phyloP scores from a whole-genome alignment of 495 filamentous ascomycete species.

The Xylaria acuta region DNA sequence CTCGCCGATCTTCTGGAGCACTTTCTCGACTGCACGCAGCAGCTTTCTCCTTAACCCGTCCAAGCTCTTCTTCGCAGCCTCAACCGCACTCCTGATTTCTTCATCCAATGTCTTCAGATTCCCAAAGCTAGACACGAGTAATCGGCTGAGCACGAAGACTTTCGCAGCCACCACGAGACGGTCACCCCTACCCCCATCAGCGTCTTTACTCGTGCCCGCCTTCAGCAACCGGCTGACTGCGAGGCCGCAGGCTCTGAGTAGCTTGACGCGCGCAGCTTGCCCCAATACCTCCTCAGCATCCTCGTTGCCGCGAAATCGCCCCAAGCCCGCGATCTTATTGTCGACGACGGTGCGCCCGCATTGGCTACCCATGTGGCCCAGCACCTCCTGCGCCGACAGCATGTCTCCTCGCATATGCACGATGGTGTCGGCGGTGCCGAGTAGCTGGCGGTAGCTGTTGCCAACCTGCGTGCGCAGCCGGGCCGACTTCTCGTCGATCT shows the following conservation, averaged over 20 bases:
- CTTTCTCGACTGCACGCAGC: conserved; percentile 69
- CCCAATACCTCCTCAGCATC: conserved; percentile 30
- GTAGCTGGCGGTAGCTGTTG: conserved; percentile 88
- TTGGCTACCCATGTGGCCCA: conserved; percentile 73
- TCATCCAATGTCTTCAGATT: conserved; percentile 41
- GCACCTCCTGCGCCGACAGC: conserved; percentile 69
- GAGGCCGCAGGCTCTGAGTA: conserved; percentile 51
- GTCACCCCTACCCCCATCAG: conserved; percentile 45
- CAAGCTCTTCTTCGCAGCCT: conserved; percentile 67
- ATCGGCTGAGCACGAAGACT: conserved; percentile 76
- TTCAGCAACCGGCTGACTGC: conserved; percentile 58
- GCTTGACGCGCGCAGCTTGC: conserved; percentile 45
- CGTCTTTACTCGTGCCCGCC: conserved; percentile 25
- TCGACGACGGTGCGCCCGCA: conserved; percentile 79
- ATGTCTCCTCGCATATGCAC: conserved; percentile 85
- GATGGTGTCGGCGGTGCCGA: conserved; percentile 91
- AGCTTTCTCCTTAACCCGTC: conserved; percentile 65
- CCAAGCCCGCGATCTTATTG: conserved; percentile 68
- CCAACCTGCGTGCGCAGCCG: conserved; percentile 91
- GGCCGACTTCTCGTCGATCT: conserved; percentile 79
- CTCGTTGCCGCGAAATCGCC: conserved; percentile 51
- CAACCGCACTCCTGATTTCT: conserved; percentile 57
- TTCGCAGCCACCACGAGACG: conserved; percentile 76
- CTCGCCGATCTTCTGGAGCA: conserved; percentile 59
- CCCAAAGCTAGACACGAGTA: conserved; percentile 68